These are phyloP conservation scores for Hyaloraphidium curvatum DNA, from an alignment of 192 early-diverging fungal species.

Conservation along the genomic window DNA sequence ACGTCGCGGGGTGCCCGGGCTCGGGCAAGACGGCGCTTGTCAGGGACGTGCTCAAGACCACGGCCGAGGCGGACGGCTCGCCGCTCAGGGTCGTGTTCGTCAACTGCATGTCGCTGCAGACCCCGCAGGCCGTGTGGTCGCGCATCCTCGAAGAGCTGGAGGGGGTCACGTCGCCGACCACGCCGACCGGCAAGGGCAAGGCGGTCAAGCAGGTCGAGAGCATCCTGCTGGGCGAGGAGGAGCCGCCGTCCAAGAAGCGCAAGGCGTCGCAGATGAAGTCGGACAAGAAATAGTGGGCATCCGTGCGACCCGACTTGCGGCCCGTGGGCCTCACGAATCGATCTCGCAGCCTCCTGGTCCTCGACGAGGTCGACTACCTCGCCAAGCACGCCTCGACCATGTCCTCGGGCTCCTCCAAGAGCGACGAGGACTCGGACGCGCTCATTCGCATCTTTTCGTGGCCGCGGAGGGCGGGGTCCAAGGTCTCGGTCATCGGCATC, in stretches of 20 bases:
- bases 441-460: constrained; percentile 11
- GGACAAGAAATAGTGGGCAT: background rate
- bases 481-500: constrained; percentile 69
- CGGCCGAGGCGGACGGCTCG: constrained; percentile 4
- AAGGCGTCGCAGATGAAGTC: background rate
- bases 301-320: background rate
- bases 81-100: constrained; percentile 43
- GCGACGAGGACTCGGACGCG: background rate
- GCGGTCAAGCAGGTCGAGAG: constrained; percentile 28
- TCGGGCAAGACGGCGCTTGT: constrained; percentile 88
- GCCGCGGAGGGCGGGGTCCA: constrained; percentile 35
- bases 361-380: constrained; percentile 89
- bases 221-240: constrained; percentile 15
- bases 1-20: constrained; percentile 78
- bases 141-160: constrained; percentile 51
- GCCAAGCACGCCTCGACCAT: too few relatives aligned
- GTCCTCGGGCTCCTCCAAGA: background rate
- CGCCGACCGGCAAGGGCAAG: constrained; percentile 17
- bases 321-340: background rate
- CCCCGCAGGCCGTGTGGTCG: constrained; percentile 37
- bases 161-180: constrained; percentile 19
- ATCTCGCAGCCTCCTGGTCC: constrained; percentile 40
- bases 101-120: constrained; percentile 73
- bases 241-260: background rate
- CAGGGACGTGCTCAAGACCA: constrained; percentile 23